Evolutionary conservation across 495 filamentous ascomycete species (phyloP).

Genomic region (Hypoxylon cercidicola): DNA sequence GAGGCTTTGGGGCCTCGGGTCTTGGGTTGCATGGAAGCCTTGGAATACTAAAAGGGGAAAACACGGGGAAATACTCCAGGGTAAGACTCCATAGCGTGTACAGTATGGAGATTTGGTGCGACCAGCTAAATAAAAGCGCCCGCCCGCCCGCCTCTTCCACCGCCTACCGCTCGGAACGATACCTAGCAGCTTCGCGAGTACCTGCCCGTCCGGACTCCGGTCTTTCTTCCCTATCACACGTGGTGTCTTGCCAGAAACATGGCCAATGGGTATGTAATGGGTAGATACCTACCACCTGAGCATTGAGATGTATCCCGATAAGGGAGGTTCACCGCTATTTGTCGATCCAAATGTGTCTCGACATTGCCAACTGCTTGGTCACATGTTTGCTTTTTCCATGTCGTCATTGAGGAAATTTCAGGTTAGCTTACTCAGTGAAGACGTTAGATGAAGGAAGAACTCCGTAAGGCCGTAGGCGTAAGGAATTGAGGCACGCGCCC

Average conservation of each 20-base stretch:
- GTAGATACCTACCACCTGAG: too few species aligned
- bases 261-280: slow-evolving; percentile 3
- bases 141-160: too few species aligned
- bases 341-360: not conserved
- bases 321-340: slow-evolving; percentile 28
- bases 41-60: slow-evolving; percentile 27
- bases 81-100: not conserved
- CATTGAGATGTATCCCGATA: not conserved
- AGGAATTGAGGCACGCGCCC: not conserved
- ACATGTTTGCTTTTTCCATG: slow-evolving; percentile 3
- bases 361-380: too few species aligned
- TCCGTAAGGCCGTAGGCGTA: too few species aligned
- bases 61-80: slow-evolving; percentile 32
- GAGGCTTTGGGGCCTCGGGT: too few species aligned
- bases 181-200: not conserved
- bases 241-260: slow-evolving; percentile 24
- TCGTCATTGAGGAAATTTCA: not conserved
- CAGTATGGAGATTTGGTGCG: too few species aligned
- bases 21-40: not conserved
- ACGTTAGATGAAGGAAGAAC: not conserved
- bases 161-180: not conserved
- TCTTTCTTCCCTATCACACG: slow-evolving; percentile 26
- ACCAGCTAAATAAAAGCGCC: too few species aligned
- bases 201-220: not conserved
- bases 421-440: not conserved